A percentile compares a stretch with the other conserved stretches of the same genome.
Conservation (phyloP, 768 basidiomycete species). For the Baorangia bicolor region DNA sequence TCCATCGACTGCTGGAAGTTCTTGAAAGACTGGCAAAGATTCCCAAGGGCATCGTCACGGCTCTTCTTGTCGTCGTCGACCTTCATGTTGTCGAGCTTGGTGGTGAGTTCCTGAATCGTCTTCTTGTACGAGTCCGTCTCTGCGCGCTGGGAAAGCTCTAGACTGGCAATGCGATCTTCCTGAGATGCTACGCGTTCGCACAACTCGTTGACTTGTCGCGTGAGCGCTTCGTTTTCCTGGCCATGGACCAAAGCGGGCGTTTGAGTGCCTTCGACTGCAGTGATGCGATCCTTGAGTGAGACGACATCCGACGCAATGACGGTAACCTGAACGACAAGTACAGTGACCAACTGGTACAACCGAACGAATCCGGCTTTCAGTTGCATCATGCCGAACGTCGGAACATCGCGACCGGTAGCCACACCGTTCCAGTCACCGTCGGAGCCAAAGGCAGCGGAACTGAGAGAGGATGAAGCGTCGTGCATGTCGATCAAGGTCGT, state of each 20-base stretch:
- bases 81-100: not conserved
- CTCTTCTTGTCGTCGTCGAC: conserved; percentile 7
- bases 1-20: conserved; percentile 5
- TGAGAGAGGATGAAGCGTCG: not conserved
- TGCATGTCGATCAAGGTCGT: not conserved
- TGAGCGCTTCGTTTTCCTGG: conserved; percentile 3
- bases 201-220: conserved; percentile 8
- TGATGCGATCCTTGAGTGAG: conserved; percentile 18
- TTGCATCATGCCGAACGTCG: not conserved
- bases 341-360: conserved; percentile 6
- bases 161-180: conserved; percentile 5
- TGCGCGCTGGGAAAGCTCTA: conserved; percentile 9
- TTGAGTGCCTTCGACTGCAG: conserved; percentile 9
- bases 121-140: conserved; percentile 1
- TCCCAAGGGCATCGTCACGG: conserved; percentile 1
- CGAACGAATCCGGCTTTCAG: not conserved
- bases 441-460: not conserved
- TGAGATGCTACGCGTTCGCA: conserved; percentile 10
- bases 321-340: conserved; percentile 3
- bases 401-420: not conserved
- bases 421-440: not conserved
- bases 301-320: conserved; percentile 12
- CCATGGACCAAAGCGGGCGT: not conserved
- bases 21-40: conserved; percentile 4
- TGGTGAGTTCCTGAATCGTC: conserved; percentile 13